Evolutionary conservation across 2,329 filamentous ascomycete genomes (phyloP).

Genomic region (Xylaria sp.): DNA sequence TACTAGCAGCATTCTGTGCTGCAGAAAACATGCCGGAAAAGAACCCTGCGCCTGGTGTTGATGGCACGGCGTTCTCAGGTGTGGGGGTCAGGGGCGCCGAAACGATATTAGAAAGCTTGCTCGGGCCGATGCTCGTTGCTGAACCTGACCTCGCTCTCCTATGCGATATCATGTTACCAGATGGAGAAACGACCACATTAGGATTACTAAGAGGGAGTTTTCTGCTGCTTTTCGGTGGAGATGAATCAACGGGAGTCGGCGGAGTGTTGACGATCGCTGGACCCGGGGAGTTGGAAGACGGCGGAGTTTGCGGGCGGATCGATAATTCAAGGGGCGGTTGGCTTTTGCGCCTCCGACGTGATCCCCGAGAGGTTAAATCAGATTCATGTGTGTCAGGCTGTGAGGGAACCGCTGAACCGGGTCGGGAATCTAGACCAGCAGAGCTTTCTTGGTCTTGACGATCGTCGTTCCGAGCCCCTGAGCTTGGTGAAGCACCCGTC

Average conservation of each 20-base stretch:
- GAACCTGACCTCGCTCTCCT: conserved; percentile 65
- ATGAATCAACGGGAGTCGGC: conserved; percentile 69
- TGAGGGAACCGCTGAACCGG: conserved; percentile 40
- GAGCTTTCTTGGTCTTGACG: conserved; percentile 39
- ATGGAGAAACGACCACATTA: conserved; percentile 70
- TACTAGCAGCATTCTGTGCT: conserved; percentile 89
- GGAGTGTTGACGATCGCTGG: conserved; percentile 74
- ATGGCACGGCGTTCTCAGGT: conserved; percentile 68
- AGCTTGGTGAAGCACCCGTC: conserved; percentile 58
- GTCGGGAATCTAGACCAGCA: conserved; percentile 37
- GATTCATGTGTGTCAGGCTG: conserved; percentile 42
- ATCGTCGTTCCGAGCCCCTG: conserved; percentile 50
- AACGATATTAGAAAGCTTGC: conserved; percentile 85
- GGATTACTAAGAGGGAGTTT: conserved; percentile 50
- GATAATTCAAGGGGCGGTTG: conserved; percentile 43
- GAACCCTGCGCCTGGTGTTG: conserved; percentile 75
- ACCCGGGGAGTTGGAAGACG: conserved; percentile 55
- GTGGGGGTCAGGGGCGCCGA: conserved; percentile 80
- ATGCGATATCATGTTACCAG: conserved; percentile 79
- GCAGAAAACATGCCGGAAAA: conserved; percentile 94
- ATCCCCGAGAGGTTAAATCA: conserved; percentile 39
- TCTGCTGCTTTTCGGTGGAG: conserved; percentile 37
- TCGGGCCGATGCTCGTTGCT: conserved; percentile 70
- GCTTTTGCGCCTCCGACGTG: conserved; percentile 40
- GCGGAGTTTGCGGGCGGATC: conserved; percentile 60